phyloP scores from a whole-genome alignment of 495 filamentous ascomycete genomes.

The Chaetomidium leptoderma region DNA sequence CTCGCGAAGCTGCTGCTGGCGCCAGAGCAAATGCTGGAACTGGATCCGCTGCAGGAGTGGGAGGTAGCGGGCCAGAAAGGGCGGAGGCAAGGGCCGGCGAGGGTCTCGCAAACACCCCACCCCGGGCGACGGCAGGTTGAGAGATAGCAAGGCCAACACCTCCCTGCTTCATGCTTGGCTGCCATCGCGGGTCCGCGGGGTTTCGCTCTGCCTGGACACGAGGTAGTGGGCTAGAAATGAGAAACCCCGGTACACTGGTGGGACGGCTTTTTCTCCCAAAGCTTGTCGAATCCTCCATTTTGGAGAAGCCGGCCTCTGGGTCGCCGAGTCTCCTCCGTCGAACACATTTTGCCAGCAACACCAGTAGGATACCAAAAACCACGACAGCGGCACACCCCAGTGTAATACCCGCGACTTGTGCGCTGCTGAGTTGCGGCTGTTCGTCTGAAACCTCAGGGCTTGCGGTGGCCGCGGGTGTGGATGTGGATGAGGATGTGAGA shows the following conservation, averaged over 20 bases:
- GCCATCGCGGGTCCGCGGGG: slow-evolving; percentile 23
- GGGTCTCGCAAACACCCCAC: neutral
- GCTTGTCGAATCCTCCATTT: slow-evolving; percentile 35
- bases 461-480: slow-evolving; percentile 6
- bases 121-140: slow-evolving; percentile 1
- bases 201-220: slow-evolving; percentile 24
- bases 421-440: slow-evolving; percentile 28
- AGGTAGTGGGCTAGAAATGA: slow-evolving; percentile 37
- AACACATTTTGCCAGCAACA: slow-evolving; percentile 41
- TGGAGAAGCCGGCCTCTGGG: slow-evolving; percentile 38
- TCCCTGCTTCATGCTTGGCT: slow-evolving; percentile 1
- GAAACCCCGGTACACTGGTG: slow-evolving; percentile 14
- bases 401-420: slow-evolving; percentile 46
- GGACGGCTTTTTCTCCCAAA: slow-evolving; percentile 20
- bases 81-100: neutral
- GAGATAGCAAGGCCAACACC: slow-evolving; percentile 43
- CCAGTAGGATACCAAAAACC: slow-evolving; percentile 35
- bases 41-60: neutral
- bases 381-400: slow-evolving; percentile 42
- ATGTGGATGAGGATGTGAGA: slow-evolving; percentile 17
- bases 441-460: neutral
- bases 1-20: neutral
- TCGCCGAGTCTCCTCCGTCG: slow-evolving; percentile 35
- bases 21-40: neutral
- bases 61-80: neutral